A percentile compares a stretch with the other conserved stretches of the same genome.
phyloP scores from a whole-genome alignment of 768 basidiomycete species.

The Termitomyces sp. region DNA sequence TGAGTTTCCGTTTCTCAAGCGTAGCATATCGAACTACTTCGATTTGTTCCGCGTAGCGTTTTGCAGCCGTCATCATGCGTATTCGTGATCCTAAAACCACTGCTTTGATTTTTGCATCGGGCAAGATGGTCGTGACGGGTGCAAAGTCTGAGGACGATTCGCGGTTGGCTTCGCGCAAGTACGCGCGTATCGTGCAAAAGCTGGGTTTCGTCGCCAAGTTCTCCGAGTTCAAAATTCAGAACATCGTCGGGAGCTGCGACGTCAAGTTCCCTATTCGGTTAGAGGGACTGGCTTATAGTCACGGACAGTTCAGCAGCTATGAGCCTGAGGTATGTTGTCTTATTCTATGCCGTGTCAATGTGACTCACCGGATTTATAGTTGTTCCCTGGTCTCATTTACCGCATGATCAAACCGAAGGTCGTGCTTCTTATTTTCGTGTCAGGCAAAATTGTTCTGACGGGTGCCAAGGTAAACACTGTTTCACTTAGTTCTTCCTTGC shows the following conservation, averaged over 20 bases:
- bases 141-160: slow-evolving; percentile 99
- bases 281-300: slow-evolving; percentile 95
- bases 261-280: slow-evolving; percentile 98
- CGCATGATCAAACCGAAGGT: slow-evolving; percentile 99
- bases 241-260: slow-evolving; percentile 97
- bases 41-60: slow-evolving; percentile 80
- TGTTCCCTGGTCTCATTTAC: slow-evolving; percentile 98
- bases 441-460: slow-evolving; percentile 97
- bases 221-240: slow-evolving; percentile 99
- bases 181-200: slow-evolving; percentile 98
- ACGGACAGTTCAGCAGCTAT: slow-evolving; percentile 97
- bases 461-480: slow-evolving; percentile 89
- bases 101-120: slow-evolving; percentile 97
- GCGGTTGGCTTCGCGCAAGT: slow-evolving; percentile 93
- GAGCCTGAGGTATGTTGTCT: slow-evolving; percentile 80
- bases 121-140: slow-evolving; percentile 99
- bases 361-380: slow-evolving; percentile 36
- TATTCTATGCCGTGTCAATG: neutral
- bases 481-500: slow-evolving; percentile 16
- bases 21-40: slow-evolving; percentile 56
- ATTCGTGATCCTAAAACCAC: slow-evolving; percentile 99
- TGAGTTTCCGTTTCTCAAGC: slow-evolving; percentile 29
- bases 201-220: slow-evolving; percentile 99
- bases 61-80: slow-evolving; percentile 99
- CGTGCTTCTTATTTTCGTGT: slow-evolving; percentile 96